phyloP scores from a whole-genome alignment of 2,329 filamentous ascomycete genomes.

The Fusarium multiceps region DNA sequence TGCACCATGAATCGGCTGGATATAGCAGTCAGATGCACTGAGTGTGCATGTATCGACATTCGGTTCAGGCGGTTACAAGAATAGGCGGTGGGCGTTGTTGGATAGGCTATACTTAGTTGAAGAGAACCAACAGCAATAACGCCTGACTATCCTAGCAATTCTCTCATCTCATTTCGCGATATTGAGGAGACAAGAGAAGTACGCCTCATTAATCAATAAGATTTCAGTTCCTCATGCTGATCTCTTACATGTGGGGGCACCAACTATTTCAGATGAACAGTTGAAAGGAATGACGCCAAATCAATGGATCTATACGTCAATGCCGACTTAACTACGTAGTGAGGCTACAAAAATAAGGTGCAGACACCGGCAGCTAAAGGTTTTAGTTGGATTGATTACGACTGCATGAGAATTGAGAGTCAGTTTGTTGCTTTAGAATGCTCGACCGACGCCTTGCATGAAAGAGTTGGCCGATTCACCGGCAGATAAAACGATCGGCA shows the following conservation, averaged over 20 bases:
- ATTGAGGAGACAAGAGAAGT: conserved; percentile 9
- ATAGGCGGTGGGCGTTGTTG: conserved; percentile 36
- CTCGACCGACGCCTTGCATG: neutral
- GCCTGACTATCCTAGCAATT: neutral
- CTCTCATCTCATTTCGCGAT: conserved; percentile 12
- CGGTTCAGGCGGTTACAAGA: conserved; percentile 40
- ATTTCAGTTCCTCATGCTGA: conserved; percentile 27
- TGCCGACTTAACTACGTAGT: neutral
- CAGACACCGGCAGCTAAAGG: neutral
- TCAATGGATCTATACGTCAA: conserved; percentile 40
- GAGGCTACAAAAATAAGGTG: conserved; percentile 12
- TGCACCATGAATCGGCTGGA: conserved; percentile 28
- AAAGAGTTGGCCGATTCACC: neutral
- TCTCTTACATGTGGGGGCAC: conserved; percentile 14
- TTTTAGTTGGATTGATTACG: neutral
- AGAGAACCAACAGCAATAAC: conserved; percentile 4
- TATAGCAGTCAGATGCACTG: neutral
- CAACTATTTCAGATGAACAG: neutral
- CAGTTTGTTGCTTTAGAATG: neutral
- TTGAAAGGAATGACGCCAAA: conserved; percentile 43
- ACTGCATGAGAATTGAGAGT: neutral
- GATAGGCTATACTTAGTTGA: conserved; percentile 2
- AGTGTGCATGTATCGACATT: conserved; percentile 10
- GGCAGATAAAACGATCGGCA: conserved; percentile 10
- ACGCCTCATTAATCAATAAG: conserved; percentile 26